These are phyloP conservation scores for Effrenium voratum DNA, from an alignment of 73 alveolate species.

Conservation along the genomic window DNA sequence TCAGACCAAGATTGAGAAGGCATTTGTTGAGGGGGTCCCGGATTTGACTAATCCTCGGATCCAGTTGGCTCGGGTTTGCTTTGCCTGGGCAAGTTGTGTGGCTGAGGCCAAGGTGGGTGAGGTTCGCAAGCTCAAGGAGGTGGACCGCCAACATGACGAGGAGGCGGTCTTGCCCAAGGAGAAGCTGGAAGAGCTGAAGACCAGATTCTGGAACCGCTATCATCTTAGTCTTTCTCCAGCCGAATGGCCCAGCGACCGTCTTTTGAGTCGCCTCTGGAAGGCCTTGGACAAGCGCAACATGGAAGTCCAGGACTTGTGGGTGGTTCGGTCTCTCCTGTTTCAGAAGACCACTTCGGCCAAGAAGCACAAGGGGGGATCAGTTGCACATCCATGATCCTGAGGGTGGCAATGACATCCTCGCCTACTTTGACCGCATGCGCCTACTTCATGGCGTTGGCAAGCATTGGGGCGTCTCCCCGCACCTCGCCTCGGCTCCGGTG, in stretches of 20 bases:
- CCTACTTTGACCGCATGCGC: not conserved
- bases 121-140: not conserved
- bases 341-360: not conserved
- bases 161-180: not conserved
- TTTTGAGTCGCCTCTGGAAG: not conserved
- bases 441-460: not conserved
- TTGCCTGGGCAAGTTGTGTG: slow-evolving; percentile 13
- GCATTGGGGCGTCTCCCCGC: not conserved
- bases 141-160: not conserved
- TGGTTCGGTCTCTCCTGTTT: not conserved
- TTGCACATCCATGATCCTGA: not conserved
- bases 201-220: not conserved
- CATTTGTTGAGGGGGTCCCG: not conserved
- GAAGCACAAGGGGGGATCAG: not conserved
- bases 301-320: not conserved
- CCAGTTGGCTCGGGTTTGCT: not conserved
- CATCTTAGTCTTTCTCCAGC: not conserved
- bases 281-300: not conserved
- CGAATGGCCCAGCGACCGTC: slow-evolving; percentile 1
- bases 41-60: not conserved
- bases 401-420: not conserved
- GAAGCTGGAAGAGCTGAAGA: not conserved
- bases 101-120: slow-evolving; percentile 26
- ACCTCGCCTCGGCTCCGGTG: not conserved
- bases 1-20: not conserved